Evolutionary conservation across 202 grass and related monocot genomes (phyloP).

Genomic region (Schoenoplectus tabernaemontani): DNA sequence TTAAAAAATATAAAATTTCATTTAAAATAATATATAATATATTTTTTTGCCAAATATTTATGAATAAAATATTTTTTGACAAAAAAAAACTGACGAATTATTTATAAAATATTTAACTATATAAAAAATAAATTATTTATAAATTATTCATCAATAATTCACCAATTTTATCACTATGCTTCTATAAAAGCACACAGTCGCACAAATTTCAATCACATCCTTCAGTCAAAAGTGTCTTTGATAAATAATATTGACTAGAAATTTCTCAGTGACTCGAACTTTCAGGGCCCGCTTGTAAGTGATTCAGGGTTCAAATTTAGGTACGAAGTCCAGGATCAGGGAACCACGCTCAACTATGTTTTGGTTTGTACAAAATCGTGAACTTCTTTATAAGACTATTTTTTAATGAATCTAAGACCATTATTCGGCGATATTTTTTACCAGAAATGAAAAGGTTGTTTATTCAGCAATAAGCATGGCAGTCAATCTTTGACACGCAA

Average conservation of each 20-base stretch:
- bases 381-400: not conserved
- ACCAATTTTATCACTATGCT: not conserved
- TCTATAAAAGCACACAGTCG: not conserved
- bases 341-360: not conserved
- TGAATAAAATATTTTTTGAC: too few species aligned
- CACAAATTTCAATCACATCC: not conserved
- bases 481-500: conserved; percentile 17
- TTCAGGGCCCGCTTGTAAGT: not conserved
- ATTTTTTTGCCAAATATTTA: too few species aligned
- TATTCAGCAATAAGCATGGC: not conserved
- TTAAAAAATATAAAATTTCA: too few species aligned
- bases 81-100: too few species aligned
- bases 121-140: too few species aligned
- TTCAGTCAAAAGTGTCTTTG: not conserved
- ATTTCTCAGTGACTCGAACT: not conserved
- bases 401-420: not conserved
- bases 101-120: too few species aligned
- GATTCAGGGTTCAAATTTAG: not conserved
- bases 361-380: not conserved
- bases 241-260: not conserved
- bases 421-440: not conserved
- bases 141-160: too few species aligned
- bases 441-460: not conserved
- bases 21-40: too few species aligned
- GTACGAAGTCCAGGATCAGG: not conserved